A percentile compares a stretch with the other conserved stretches of the same genome.
Evolutionary conservation across 2,329 filamentous ascomycete genomes (phyloP).

Genomic region (Juglanconis sp.): DNA sequence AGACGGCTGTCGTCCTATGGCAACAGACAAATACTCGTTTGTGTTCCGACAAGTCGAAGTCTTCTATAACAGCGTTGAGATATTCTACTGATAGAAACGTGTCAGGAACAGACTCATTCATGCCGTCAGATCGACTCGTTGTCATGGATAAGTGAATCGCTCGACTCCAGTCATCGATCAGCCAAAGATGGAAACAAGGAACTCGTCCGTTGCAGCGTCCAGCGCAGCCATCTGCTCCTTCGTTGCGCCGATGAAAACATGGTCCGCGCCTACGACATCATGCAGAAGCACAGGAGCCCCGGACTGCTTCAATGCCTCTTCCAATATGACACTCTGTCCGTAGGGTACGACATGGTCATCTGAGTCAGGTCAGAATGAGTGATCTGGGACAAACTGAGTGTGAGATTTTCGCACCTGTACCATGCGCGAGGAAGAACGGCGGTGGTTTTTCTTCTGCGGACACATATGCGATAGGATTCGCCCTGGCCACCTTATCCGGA

Average conservation of each 20-base stretch:
- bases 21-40: too few species aligned
- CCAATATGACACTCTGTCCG: slow-evolving; percentile 9
- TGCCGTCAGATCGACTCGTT: neutral
- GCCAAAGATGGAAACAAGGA: slow-evolving; percentile 4
- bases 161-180: neutral
- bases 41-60: too few species aligned
- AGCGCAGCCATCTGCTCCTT: slow-evolving; percentile 12
- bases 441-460: slow-evolving; percentile 6
- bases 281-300: slow-evolving; percentile 3
- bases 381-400: neutral
- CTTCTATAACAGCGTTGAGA: too few species aligned
- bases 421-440: slow-evolving; percentile 15
- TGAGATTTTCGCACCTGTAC: neutral
- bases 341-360: slow-evolving; percentile 12
- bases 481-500: slow-evolving; percentile 11
- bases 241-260: slow-evolving; percentile 9
- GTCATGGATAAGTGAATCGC: neutral
- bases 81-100: too few species aligned
- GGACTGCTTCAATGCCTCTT: slow-evolving; percentile 5
- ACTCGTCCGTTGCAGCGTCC: slow-evolving; percentile 13
- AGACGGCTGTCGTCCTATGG: too few species aligned
- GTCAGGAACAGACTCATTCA: neutral
- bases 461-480: slow-evolving; percentile 14
- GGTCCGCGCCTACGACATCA: slow-evolving; percentile 7
- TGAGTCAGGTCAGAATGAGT: neutral